Conservation (phyloP, 257 asterid genomes). For the Ligustrum vulgare region DNA sequence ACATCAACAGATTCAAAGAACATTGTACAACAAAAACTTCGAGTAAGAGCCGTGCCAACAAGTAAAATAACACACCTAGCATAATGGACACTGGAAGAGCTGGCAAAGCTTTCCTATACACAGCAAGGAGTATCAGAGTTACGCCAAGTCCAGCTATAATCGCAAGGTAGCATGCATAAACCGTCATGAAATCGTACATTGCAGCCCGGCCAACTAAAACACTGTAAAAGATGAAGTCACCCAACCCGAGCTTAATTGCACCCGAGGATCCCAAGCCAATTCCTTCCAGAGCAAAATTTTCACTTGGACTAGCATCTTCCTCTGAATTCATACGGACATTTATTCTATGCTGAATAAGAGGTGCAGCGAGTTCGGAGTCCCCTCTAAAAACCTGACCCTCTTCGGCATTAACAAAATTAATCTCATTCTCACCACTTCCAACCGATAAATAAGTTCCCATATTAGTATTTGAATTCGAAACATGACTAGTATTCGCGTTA, state of each 20-base stretch:
- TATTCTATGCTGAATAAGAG: conserved; percentile 64
- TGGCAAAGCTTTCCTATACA: conserved; percentile 88
- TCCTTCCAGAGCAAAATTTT: conserved; percentile 67
- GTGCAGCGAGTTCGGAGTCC: conserved; percentile 68
- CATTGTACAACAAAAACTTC: conserved; percentile 86
- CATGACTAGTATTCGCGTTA: no score
- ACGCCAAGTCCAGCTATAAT: conserved; percentile 91
- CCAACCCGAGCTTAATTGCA: conserved; percentile 93
- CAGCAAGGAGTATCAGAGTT: conserved; percentile 79
- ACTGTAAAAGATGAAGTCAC: conserved; percentile 94
- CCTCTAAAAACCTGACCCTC: conserved; percentile 39
- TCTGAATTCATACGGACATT: conserved; percentile 46
- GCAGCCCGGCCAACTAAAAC: conserved; percentile 97
- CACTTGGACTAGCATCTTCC: conserved; percentile 38
- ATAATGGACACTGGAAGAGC: conserved; percentile 89
- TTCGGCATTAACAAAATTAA: conserved; percentile 42
- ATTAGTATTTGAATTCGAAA: no score
- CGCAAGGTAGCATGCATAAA: conserved; percentile 96
- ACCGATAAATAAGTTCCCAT: neutral
- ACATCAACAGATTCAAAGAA: conserved; percentile 80
- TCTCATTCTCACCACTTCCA: conserved; percentile 31
- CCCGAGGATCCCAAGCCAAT: conserved; percentile 91
- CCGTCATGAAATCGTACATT: conserved; percentile 92
- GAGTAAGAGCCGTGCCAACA: conserved; percentile 79
- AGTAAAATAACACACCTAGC: conserved; percentile 83